Percentiles rank a stretch among this genome's conserved stretches.
Conservation (phyloP, 192 early-diverging fungal genomes). For the Coemansia umbellata region DNA sequence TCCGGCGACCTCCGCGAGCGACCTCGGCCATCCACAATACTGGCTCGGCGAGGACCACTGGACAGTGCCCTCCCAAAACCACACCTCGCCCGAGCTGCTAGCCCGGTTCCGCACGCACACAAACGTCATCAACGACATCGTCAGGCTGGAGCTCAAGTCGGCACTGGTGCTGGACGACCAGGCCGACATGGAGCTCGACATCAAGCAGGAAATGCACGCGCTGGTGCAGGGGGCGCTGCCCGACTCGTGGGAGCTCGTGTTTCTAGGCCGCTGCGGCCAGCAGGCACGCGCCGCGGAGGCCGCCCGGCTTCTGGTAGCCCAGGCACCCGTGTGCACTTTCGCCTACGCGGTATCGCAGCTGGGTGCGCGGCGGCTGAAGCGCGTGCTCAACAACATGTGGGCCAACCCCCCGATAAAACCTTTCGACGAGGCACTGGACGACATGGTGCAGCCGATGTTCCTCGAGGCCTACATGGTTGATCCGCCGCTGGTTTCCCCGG, state of each 20-base stretch:
- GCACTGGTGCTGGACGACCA: conserved; percentile 21
- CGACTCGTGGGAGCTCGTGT: conserved; percentile 18
- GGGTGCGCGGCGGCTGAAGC: conserved; percentile 14
- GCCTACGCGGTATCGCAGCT: conserved; percentile 23
- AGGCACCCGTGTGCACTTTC: conserved; percentile 13
- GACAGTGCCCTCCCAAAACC: conserved; percentile 1
- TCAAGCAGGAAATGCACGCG: conserved; percentile 20
- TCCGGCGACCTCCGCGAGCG: conserved; percentile 10
- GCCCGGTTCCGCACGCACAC: conserved; percentile 26
- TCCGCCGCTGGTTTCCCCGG: conserved; percentile 13
- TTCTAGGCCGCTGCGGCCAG: conserved; percentile 18
- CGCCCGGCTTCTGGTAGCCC: not conserved
- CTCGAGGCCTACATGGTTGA: conserved; percentile 26
- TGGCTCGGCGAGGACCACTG: conserved; percentile 33
- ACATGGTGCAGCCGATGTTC: conserved; percentile 23
- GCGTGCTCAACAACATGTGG: conserved; percentile 30
- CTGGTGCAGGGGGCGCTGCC: not conserved
- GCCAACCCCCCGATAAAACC: conserved; percentile 6
- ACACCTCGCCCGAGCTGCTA: conserved; percentile 10
- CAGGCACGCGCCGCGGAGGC: not conserved
- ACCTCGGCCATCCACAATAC: conserved; percentile 21
- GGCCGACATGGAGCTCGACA: conserved; percentile 11
- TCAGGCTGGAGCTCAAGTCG: conserved; percentile 14
- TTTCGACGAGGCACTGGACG: conserved; percentile 12
- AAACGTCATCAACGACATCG: conserved; percentile 30